These are phyloP conservation scores for Oldenlandia corymbosa DNA, from an alignment of 257 asterid species.

Conservation along the genomic window DNA sequence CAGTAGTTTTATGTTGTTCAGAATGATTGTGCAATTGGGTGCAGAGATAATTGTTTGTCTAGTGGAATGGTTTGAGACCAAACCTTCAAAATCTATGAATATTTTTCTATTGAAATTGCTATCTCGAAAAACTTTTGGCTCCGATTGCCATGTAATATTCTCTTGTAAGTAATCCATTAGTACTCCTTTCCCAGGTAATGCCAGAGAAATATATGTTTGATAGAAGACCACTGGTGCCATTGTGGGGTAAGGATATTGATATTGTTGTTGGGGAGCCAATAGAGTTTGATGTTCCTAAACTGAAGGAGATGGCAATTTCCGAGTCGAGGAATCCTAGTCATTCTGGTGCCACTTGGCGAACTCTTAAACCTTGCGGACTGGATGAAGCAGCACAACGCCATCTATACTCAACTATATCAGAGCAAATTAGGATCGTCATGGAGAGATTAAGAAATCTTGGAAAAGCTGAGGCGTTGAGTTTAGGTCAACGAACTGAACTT, in stretches of 20 bases:
- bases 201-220: conserved; percentile 79
- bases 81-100: not conserved
- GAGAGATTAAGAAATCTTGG: conserved; percentile 46
- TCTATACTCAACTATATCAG: conserved; percentile 65
- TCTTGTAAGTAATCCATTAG: not conserved
- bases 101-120: no score
- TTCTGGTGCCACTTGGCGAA: conserved; percentile 55
- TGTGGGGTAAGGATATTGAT: conserved; percentile 55
- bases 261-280: conserved; percentile 82
- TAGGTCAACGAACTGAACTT: conserved; percentile 3
- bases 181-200: conserved; percentile 60
- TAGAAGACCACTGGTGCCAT: conserved; percentile 69
- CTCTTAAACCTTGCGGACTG: conserved; percentile 47
- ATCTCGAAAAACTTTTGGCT: not conserved
- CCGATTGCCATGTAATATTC: not conserved
- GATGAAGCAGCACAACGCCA: conserved; percentile 79
- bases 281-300: conserved; percentile 56
- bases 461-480: conserved; percentile 20
- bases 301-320: conserved; percentile 58
- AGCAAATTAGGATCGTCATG: conserved; percentile 56
- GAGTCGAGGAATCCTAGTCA: conserved; percentile 39
- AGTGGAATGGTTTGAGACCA: not conserved
- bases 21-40: not conserved
- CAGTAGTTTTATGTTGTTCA: not conserved
- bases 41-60: not conserved